A percentile compares a stretch with the other conserved stretches of the same genome.
Conservation (phyloP, 2,329 filamentous ascomycete genomes). For the Zalaria obscura region DNA sequence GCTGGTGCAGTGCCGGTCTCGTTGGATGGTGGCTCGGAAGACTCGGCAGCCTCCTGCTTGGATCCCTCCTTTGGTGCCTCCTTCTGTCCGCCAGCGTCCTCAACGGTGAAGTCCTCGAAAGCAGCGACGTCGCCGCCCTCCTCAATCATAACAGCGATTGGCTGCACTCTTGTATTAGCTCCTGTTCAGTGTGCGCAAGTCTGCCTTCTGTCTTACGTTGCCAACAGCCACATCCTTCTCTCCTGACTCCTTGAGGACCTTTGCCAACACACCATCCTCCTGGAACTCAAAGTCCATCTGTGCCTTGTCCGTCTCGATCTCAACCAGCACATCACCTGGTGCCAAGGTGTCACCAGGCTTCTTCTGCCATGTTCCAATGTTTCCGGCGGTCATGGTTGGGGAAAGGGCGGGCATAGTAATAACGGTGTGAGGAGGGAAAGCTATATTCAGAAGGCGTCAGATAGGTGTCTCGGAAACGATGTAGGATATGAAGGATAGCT, state of each 20-base stretch:
- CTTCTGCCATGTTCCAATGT: conserved; percentile 97
- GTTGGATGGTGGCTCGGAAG: conserved; percentile 44
- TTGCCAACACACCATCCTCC: conserved; percentile 90
- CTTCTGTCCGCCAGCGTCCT: conserved; percentile 81
- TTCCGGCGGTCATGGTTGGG: conserved; percentile 92
- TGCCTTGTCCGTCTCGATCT: conserved; percentile 93
- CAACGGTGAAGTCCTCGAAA: conserved; percentile 76
- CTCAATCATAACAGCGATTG: conserved; percentile 89
- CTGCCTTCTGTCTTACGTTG: conserved; percentile 47
- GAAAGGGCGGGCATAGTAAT: conserved; percentile 97
- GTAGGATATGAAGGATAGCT: too few relatives aligned
- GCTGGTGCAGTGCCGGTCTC: conserved; percentile 45
- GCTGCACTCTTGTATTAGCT: conserved; percentile 38
- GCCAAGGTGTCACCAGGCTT: conserved; percentile 76
- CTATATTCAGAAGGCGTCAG: conserved; percentile 31
- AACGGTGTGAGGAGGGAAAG: conserved; percentile 86
- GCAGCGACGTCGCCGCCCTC: conserved; percentile 76
- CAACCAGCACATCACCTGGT: conserved; percentile 89
- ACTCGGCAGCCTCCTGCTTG: conserved; percentile 49
- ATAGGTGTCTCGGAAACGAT: conserved; percentile 2
- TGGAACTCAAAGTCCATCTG: conserved; percentile 99
- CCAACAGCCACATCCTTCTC: conserved; percentile 90
- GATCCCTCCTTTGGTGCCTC: conserved; percentile 45
- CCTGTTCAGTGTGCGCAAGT: background rate
- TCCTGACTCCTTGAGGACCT: conserved; percentile 83